Base-by-base conservation (phyloP, 2,329 filamentous ascomycete genomes). In the Fusarium oligoseptatum region DNA sequence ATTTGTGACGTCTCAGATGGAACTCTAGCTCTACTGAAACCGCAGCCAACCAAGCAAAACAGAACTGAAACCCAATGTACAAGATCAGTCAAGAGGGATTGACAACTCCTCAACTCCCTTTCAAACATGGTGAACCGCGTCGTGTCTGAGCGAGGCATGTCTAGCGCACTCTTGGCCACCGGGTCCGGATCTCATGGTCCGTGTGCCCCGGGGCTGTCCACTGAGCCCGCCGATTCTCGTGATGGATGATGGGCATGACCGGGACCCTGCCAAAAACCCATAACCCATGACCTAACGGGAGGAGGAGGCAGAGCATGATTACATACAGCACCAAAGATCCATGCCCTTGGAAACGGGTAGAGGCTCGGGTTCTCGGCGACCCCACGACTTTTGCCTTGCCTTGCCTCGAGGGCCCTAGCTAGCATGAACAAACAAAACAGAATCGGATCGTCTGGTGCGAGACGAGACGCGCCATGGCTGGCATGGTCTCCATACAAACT, bases 281-380 rank as follows among this genome's bases (percentile, higher is more conserved):
- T 43, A 64, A 22, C 20, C 61, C 45, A 73, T 61, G 71, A 68
- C 67, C 68, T 72, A 61, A 63, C 61, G 37, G 14, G 45, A 60
- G 37, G 55, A 32, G 29, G 43, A 60, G 37, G 55, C 29, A 72
- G 62, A 64, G 66, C 68, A 58, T 50, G 32, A 48, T 43, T 56
- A 41, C 48, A 12, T 39, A 32, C 50, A 55, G 27, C 27, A 20
- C 27, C 27, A 32, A 27, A 50, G 50, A 56, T 29, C 61, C 48
- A 29, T 64, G 32, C 36, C 48, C 61, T 64, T 20, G n/a, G 32
- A 22, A 48, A 22, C 36, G 22, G 37, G 45, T 4, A 20, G n/a
- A 63, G 68, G 72, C 68, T 73, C 72, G 72, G 72, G 32, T 70
- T 70, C 72, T 75, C 68, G 72, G 68, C 68, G 72, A 74, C 57